Evolutionary conservation across 2,329 filamentous ascomycete species (phyloP), one percentile per base, ranked within the genome.

Genomic region (Rhynchosporium agropyri): DNA sequence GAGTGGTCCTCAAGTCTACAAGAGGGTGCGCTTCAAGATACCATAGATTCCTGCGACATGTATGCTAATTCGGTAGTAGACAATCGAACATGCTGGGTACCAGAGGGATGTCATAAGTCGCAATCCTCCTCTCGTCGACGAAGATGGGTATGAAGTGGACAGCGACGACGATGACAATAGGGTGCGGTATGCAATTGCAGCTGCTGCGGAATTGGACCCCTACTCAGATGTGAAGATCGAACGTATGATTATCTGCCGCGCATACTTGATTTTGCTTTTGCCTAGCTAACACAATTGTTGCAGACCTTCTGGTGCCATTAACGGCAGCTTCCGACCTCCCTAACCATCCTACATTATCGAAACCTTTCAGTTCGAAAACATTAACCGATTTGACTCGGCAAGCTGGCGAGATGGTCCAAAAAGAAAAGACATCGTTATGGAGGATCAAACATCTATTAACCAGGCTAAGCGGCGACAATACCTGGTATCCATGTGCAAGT

Each of bases 121-220:
- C 68, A 94, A 92, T 69, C 89, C 89, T 4, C 83, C 85, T 10
- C 80, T 90, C 53, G 79, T 90, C 68, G 90, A 94, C 76, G 86
- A 91, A 51, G 90, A 94, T 69, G 90, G 90, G 66, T 92, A 90
- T 73, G 86, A 91, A 66, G 79, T 92, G 61, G 88, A 91, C 48
- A 89, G 85, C 73, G 86, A 88, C 65, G 88, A 91, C 63, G 87
- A 90, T 62, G 84, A 87, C 64, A 84, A 88, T 48, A 83, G 81
- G 62, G 75, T 85, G 28, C 82, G 83, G 66, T 84, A 88, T 55
- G 87, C 86, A 48, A 78, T 84, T 55, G 80, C 84, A 51, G 78
- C 83, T 3, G 86, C 86, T n/a, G 83, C 86, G 42, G 87, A 90
- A 67, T 82, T 88, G 57, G 88, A 95, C 69, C 89, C 90, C 0